A percentile compares a stretch with the other conserved stretches of the same genome.
Evolutionary conservation across 768 basidiomycete genomes (phyloP).

Genomic region (Daedalea quercina): DNA sequence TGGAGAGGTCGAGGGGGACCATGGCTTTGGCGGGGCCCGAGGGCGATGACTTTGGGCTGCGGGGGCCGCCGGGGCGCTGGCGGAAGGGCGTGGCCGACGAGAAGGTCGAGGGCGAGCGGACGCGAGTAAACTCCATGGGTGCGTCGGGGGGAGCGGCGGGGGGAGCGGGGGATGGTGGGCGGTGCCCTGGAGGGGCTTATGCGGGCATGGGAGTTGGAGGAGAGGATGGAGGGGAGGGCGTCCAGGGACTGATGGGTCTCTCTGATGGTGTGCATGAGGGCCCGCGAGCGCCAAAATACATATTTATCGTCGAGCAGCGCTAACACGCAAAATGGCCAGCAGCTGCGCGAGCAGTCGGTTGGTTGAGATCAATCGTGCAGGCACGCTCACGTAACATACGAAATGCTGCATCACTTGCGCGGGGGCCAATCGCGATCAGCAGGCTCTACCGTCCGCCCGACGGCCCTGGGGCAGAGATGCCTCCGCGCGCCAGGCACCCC

Average conservation of each 20-base stretch:
- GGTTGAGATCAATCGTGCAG: too few species aligned
- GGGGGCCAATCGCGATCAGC: too few species aligned
- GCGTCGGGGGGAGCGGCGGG: background rate
- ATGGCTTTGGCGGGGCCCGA: slow-evolving; percentile 3
- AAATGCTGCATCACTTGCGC: too few species aligned
- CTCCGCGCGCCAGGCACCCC: too few species aligned
- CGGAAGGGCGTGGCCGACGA: slow-evolving; percentile 9
- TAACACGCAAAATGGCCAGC: too few species aligned
- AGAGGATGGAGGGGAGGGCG: background rate
- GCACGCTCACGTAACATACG: too few species aligned
- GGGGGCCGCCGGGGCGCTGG: slow-evolving; percentile 14
- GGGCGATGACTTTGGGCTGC: slow-evolving; percentile 14
- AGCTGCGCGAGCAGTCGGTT: too few species aligned
- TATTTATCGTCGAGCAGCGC: too few species aligned
- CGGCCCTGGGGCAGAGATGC: too few species aligned
- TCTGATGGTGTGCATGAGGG: slow-evolving; percentile 1
- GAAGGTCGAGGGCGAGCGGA: slow-evolving; percentile 6
- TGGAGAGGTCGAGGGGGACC: slow-evolving; percentile 14
- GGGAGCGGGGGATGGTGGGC: background rate
- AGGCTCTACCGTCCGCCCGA: too few species aligned
- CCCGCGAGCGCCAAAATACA: background rate
- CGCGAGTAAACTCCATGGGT: background rate
- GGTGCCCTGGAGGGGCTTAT: background rate
- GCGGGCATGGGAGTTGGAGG: slow-evolving; percentile 3
- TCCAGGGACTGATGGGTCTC: background rate